phyloP scores from a whole-genome alignment of 2,329 filamentous ascomycete genomes.

The Nannizziopsis barbatae region DNA sequence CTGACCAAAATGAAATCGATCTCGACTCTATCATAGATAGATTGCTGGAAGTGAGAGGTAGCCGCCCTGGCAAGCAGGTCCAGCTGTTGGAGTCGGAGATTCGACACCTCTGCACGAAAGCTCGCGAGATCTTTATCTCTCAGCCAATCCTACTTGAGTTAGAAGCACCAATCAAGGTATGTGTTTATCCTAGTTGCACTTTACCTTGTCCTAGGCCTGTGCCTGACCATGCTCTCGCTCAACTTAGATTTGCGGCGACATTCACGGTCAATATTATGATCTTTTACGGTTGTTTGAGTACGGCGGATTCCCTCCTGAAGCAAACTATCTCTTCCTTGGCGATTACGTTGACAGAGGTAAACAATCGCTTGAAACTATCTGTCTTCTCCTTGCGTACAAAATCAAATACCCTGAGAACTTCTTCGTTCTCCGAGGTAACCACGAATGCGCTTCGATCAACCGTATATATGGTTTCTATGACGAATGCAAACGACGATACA shows the following conservation, averaged over 20 bases:
- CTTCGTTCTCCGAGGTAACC: slow-evolving; percentile 95
- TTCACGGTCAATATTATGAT: slow-evolving; percentile 98
- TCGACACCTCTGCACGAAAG: slow-evolving; percentile 93
- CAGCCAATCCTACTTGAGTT: slow-evolving; percentile 96
- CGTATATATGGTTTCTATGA: slow-evolving; percentile 99
- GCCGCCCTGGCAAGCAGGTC: slow-evolving; percentile 95
- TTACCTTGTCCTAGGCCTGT: slow-evolving; percentile 7
- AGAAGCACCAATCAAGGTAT: slow-evolving; percentile 97
- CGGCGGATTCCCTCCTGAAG: slow-evolving; percentile 93
- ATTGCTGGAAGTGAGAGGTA: slow-evolving; percentile 92
- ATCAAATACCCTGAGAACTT: slow-evolving; percentile 99
- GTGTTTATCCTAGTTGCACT: slow-evolving; percentile 18
- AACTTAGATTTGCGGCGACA: slow-evolving; percentile 92
- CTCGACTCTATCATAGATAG: slow-evolving; percentile 99
- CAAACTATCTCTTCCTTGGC: slow-evolving; percentile 98
- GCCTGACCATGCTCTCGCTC: slow-evolving; percentile 4
- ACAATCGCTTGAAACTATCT: slow-evolving; percentile 97
- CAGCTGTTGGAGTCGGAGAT: slow-evolving; percentile 95
- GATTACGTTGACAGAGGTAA: slow-evolving; percentile 99
- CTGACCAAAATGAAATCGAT: slow-evolving; percentile 80
- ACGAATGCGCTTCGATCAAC: slow-evolving; percentile 98
- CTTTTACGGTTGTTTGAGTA: slow-evolving; percentile 95
- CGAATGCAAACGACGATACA: slow-evolving; percentile 97
- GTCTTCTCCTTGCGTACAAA: slow-evolving; percentile 93
- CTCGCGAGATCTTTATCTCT: slow-evolving; percentile 97